Evolutionary conservation across 139 green algal genomes (phyloP), one percentile per base, ranked within the genome.

Genomic region (Chlorella vulgaris): DNA sequence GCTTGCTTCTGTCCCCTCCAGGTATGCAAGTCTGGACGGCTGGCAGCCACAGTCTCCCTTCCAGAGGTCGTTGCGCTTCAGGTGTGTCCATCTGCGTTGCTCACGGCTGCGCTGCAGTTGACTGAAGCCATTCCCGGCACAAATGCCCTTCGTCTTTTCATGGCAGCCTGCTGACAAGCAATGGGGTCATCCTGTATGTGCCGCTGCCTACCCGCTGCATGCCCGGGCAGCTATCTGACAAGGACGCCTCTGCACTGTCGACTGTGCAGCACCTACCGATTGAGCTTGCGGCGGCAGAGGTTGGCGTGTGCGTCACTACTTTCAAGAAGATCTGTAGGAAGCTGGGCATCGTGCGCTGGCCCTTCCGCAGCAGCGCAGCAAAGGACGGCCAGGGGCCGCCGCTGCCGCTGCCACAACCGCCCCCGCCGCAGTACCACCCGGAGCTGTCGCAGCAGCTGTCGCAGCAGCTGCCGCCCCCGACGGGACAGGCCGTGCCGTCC

Each of bases 261-360:
- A n/a, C n/a, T n/a, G n/a, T 67, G 73, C 53, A 79, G 73, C 73
- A 79, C 36, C 51, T 79, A 4, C 73, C 73, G 7, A 79, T 79
- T 35, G 73, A 79, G 73, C 35, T 79, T 7, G 73, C 73, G 0
- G 73, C 73, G n/a, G 53, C 36, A 1, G 73, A 79, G 10, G 73
- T 79, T 0, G 73, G 73, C 24, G 58, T 67, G 26, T 79, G 73
- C 13, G 73, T 79, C 19, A 79, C 73, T 3, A 79, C 73, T 4
- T 79, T 79, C 26, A 79, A 79, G 26, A 78, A 78, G 33, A 31
- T 79, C 35, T 79, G 73, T 26, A 50, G 73, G 51, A 79, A 79
- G 73, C 53, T 69, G 58, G 73, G 73, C 35, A 79, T 79, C 53
- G 13, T 51, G 26, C 53, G 73, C 15, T 79, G 73, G 73, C 73